Percentiles rank a stretch among this genome's conserved stretches.
Evolutionary conservation across 441 rosid genomes (phyloP).

Genomic region (Pelargonium australe): DNA sequence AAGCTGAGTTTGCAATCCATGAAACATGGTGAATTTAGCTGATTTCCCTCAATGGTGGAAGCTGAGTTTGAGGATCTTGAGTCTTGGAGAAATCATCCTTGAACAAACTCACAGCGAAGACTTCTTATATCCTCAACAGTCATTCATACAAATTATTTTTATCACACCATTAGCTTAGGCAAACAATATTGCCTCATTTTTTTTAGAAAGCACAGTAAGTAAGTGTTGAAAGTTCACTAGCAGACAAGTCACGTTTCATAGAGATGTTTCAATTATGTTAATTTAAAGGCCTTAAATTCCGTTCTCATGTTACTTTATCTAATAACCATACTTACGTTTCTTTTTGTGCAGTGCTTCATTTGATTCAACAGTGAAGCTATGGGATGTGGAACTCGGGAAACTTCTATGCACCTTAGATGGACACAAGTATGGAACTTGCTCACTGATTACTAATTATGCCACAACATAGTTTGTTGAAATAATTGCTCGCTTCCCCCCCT

Average conservation of each 20-base stretch:
- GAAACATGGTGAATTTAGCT: neutral
- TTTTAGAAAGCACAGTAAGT: neutral
- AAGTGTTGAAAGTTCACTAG: neutral
- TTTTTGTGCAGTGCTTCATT: slow-evolving; percentile 73
- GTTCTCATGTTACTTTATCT: neutral
- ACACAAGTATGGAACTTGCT: slow-evolving; percentile 55
- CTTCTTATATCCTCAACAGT: neutral
- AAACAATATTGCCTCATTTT: neutral
- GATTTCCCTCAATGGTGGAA: neutral
- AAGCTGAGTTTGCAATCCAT: neutral
- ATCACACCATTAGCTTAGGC: neutral
- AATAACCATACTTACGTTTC: slow-evolving; percentile 4
- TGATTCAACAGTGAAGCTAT: slow-evolving; percentile 91
- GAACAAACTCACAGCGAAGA: neutral
- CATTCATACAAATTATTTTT: neutral
- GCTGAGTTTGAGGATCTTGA: neutral
- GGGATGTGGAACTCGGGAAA: slow-evolving; percentile 92
- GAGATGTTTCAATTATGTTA: neutral
- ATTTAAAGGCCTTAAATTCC: neutral
- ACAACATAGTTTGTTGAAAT: neutral
- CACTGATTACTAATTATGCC: neutral
- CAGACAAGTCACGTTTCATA: neutral
- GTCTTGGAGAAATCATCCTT: neutral
- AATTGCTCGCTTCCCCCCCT: no score
- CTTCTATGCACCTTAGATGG: slow-evolving; percentile 82